phyloP scores from a whole-genome alignment of 768 basidiomycete genomes.

The Candolleomyces aberdarensis region DNA sequence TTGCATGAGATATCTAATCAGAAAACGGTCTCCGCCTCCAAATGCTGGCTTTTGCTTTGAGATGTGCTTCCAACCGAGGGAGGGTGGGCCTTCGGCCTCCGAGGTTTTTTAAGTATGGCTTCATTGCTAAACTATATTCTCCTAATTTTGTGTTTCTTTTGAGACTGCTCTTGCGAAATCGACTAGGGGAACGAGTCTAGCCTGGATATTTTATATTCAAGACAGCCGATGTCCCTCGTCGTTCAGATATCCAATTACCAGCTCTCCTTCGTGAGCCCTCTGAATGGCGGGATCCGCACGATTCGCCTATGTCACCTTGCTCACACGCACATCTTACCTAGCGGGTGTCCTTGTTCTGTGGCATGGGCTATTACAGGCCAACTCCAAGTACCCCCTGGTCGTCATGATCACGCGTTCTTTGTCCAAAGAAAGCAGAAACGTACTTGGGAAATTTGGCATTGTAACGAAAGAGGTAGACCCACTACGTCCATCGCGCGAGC shows the following conservation, averaged over 20 bases:
- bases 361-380: constrained; percentile 48
- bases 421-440: constrained; percentile 43
- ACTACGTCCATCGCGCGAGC: constrained; percentile 47
- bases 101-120: not conserved
- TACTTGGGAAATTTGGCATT: constrained; percentile 56
- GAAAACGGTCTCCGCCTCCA: constrained; percentile 2
- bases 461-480: constrained; percentile 53
- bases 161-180: not conserved
- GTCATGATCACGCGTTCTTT: constrained; percentile 71
- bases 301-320: constrained; percentile 71
- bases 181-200: not conserved
- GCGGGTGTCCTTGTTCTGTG: constrained; percentile 61
- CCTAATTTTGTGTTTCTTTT: not conserved
- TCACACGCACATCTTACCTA: constrained; percentile 71
- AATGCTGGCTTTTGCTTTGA: not conserved
- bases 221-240: not conserved
- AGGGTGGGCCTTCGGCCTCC: not conserved
- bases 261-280: not conserved
- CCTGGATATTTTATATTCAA: not conserved
- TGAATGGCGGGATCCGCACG: constrained; percentile 30
- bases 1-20: constrained; percentile 8
- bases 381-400: constrained; percentile 71
- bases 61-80: not conserved
- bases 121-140: not conserved
- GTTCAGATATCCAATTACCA: too few relatives aligned